These are phyloP conservation scores for Castanea mollissima DNA, from an alignment of 306 rosid genomes.

Conservation along the genomic window DNA sequence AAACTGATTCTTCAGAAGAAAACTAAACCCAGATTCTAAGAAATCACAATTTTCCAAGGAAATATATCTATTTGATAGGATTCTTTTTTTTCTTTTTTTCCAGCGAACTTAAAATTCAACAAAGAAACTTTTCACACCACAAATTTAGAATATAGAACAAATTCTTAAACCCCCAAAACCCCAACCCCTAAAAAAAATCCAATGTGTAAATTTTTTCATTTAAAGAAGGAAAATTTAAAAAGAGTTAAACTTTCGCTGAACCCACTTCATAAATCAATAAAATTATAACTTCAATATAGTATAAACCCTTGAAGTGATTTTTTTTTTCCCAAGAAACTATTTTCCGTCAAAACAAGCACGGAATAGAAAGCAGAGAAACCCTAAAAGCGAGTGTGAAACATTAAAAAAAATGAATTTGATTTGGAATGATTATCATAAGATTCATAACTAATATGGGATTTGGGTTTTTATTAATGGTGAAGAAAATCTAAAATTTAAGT, in stretches of 20 bases:
- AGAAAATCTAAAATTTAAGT: background rate
- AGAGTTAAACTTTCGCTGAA: background rate
- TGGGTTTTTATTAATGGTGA: background rate
- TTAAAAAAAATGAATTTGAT: background rate
- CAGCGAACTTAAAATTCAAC: no score
- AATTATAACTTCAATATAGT: background rate
- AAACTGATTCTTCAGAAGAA: background rate
- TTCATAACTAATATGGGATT: background rate
- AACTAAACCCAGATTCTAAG: background rate
- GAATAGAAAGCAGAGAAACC: background rate
- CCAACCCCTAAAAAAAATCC: background rate
- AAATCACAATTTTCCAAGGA: background rate
- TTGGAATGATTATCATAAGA: background rate
- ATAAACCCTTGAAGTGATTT: background rate
- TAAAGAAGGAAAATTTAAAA: background rate
- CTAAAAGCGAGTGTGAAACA: background rate
- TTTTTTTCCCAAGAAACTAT: background rate
- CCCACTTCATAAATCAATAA: background rate
- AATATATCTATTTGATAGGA: background rate
- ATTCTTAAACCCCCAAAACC: background rate
- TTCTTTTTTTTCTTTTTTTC: no score
- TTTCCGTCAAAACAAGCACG: background rate
- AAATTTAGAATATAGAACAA: background rate
- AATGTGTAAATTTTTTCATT: background rate
- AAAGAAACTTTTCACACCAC: no score